Evolutionary conservation across 2,329 filamentous ascomycete species (phyloP).

Genomic region (Decorospora gaudefroyi): DNA sequence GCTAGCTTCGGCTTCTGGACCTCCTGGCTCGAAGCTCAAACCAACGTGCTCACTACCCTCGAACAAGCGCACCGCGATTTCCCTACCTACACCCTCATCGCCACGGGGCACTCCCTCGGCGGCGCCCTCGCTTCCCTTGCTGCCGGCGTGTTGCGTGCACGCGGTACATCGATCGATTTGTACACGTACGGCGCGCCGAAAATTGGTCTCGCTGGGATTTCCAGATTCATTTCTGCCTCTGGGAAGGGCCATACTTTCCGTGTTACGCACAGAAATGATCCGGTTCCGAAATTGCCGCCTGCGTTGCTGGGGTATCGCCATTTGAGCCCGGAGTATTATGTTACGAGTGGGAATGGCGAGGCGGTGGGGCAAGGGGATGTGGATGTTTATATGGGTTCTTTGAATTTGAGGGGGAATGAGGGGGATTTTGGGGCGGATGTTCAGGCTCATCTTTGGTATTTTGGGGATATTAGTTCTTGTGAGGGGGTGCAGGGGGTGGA

Average conservation of each 20-base stretch:
- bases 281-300: constrained; percentile 69
- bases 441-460: constrained; percentile 45
- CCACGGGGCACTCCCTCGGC: constrained; percentile 72
- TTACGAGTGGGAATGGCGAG: constrained; percentile 33
- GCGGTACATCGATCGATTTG: constrained; percentile 57
- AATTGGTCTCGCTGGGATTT: constrained; percentile 62
- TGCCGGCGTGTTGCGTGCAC: constrained; percentile 59
- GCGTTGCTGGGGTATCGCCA: constrained; percentile 65
- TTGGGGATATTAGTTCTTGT: constrained; percentile 43
- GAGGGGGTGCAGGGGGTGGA: constrained; percentile 35
- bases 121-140: constrained; percentile 66
- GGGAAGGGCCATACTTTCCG: constrained; percentile 61
- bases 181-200: constrained; percentile 72
- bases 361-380: constrained; percentile 30
- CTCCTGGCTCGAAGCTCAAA: constrained; percentile 62
- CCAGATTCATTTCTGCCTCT: constrained; percentile 59
- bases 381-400: constrained; percentile 19
- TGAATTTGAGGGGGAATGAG: constrained; percentile 40
- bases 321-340: constrained; percentile 69
- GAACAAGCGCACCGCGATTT: constrained; percentile 51
- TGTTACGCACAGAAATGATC: constrained; percentile 69
- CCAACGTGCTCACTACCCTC: constrained; percentile 52
- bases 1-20: constrained; percentile 63
- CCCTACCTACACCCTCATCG: constrained; percentile 59
- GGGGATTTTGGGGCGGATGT: constrained; percentile 34